Evolutionary conservation across 495 filamentous ascomycete species (phyloP).

Genomic region (Penicillium atrosanguineum): DNA sequence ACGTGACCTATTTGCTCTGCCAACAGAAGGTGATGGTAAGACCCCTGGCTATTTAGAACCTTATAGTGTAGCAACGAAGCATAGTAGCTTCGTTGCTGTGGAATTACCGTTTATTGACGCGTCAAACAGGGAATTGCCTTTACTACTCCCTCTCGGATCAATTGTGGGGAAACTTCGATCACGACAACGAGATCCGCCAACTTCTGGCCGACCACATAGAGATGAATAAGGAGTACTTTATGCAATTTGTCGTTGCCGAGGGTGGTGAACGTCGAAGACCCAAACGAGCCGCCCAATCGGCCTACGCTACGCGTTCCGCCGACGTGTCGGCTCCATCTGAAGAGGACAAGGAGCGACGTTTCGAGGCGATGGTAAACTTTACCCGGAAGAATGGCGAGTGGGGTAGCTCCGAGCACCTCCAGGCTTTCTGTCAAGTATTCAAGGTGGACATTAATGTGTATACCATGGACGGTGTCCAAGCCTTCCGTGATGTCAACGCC

Average conservation of each 20-base stretch:
- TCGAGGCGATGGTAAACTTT: constrained; percentile 56
- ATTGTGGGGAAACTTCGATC: constrained; percentile 61
- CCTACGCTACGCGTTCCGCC: constrained; percentile 38
- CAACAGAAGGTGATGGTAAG: constrained; percentile 49
- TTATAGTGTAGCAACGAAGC: not conserved
- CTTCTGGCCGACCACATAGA: constrained; percentile 63
- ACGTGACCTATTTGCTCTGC: constrained; percentile 40
- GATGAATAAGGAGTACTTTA: constrained; percentile 59
- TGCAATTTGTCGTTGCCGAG: constrained; percentile 60
- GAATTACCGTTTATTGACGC: constrained; percentile 15
- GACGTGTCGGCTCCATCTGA: constrained; percentile 43
- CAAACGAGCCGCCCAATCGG: constrained; percentile 52
- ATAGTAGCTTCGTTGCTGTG: not conserved
- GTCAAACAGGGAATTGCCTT: constrained; percentile 64
- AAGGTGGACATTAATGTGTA: constrained; percentile 64
- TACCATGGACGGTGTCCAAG: constrained; percentile 46
- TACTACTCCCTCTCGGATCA: constrained; percentile 78
- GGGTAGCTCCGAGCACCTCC: constrained; percentile 71
- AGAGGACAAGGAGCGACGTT: constrained; percentile 60
- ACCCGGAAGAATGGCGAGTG: constrained; percentile 64
- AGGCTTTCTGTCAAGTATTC: constrained; percentile 63
- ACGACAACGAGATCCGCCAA: constrained; percentile 58
- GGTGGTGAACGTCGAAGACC: constrained; percentile 63
- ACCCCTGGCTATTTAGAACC: not conserved
- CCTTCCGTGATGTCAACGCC: constrained; percentile 48